phyloP scores from a whole-genome alignment of 1,284 basidiomycete genomes.

The Porodaedalea pini region DNA sequence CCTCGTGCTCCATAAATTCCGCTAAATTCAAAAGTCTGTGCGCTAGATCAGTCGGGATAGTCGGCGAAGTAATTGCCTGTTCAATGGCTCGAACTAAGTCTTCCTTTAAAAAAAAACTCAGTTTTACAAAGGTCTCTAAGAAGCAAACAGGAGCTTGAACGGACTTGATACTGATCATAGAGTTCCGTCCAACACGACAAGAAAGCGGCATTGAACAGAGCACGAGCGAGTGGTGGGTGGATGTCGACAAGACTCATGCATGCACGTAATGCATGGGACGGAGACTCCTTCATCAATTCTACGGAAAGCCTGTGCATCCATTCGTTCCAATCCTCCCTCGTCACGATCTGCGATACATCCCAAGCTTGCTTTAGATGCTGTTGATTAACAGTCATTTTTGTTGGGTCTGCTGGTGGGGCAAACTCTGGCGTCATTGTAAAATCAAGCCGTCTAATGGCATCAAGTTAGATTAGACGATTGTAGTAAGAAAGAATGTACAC shows the following conservation, averaged over 20 bases:
- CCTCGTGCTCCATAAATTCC: conserved; percentile 99
- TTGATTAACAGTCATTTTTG: conserved; percentile 94
- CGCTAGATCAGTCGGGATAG: conserved; percentile 88
- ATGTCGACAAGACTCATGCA: conserved; percentile 93
- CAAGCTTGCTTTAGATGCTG: conserved; percentile 97
- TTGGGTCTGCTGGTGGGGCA: conserved; percentile 75
- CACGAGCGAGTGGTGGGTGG: conserved; percentile 88
- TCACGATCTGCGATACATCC: conserved; percentile 82
- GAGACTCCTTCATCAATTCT: conserved; percentile 98
- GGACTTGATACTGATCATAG: conserved; percentile 92
- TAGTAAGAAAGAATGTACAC: conserved; percentile 27
- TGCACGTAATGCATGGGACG: conserved; percentile 93
- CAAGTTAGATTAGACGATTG: conserved; percentile 15
- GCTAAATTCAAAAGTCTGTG: conserved; percentile 94
- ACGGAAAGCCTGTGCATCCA: conserved; percentile 95
- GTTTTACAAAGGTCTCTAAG: neutral
- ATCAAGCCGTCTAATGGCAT: conserved; percentile 46
- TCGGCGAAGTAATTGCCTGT: conserved; percentile 76
- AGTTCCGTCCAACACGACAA: conserved; percentile 97
- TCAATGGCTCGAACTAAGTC: conserved; percentile 92
- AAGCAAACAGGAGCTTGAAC: conserved; percentile 9
- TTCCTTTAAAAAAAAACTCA: conserved; percentile 53
- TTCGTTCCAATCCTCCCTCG: conserved; percentile 90
- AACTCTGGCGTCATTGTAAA: conserved; percentile 63
- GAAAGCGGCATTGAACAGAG: conserved; percentile 98